A percentile compares a stretch with the other conserved stretches of the same genome.
Evolutionary conservation across 1,139 yeast species (phyloP).

Genomic region (Sugiyamaella xylanicola): DNA sequence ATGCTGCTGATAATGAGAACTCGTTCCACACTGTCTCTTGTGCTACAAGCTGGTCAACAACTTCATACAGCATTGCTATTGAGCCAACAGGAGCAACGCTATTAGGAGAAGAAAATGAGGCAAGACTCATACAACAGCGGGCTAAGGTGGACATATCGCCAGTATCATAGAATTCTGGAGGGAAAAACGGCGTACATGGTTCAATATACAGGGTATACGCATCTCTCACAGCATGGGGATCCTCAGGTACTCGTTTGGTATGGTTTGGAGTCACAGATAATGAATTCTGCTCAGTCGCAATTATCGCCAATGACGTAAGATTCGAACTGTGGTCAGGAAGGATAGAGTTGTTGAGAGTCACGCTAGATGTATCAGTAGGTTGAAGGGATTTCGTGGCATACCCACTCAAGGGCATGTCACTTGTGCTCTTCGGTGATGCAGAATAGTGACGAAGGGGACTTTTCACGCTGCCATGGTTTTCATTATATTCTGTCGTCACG

Average conservation of each 20-base stretch:
- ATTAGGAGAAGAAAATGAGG: constrained; percentile 26
- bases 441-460: background rate
- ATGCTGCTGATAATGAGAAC: constrained; percentile 23
- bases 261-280: background rate
- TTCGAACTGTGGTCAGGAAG: background rate
- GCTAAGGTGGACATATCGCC: constrained; percentile 21
- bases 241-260: constrained; percentile 7
- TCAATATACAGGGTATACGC: constrained; percentile 25
- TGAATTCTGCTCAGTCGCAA: constrained; percentile 2
- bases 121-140: constrained; percentile 28
- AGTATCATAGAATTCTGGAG: constrained; percentile 11
- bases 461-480: background rate
- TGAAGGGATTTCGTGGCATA: background rate
- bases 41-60: constrained; percentile 22
- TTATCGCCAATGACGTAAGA: constrained; percentile 4
- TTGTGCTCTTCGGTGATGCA: background rate
- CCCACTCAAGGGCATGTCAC: background rate
- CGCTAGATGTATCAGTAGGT: too few relatives aligned
- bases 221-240: constrained; percentile 17
- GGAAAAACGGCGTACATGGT: constrained; percentile 29
- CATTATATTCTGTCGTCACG: too few relatives aligned
- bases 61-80: constrained; percentile 23
- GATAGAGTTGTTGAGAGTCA: background rate
- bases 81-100: constrained; percentile 25
- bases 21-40: constrained; percentile 25